Evolutionary conservation across 1,284 basidiomycete species (phyloP).

Genomic region (Melanopsichium pennsylvanicum): DNA sequence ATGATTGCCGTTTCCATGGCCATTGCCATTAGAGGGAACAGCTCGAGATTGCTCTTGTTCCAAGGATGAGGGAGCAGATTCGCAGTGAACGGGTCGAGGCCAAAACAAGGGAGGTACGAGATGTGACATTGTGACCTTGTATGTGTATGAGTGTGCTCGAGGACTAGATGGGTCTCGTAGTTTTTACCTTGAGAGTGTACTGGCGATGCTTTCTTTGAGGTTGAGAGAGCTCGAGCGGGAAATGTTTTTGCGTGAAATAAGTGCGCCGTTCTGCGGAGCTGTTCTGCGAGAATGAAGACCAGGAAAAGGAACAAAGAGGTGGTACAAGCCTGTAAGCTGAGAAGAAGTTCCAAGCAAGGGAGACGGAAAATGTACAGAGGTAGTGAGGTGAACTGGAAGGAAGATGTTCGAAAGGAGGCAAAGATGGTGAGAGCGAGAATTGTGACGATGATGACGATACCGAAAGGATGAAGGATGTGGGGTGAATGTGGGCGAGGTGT

Average conservation of each 20-base stretch:
- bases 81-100: constrained; percentile 45
- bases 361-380: too few relatives aligned
- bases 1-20: constrained; percentile 23
- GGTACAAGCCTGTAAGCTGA: not conserved
- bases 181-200: too few relatives aligned
- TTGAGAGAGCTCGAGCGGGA: too few relatives aligned
- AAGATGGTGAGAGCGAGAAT: not conserved
- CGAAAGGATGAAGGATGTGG: constrained; percentile 1
- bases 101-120: constrained; percentile 46
- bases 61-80: constrained; percentile 19
- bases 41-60: constrained; percentile 20
- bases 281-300: too few relatives aligned
- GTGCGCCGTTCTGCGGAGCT: too few relatives aligned
- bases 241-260: too few relatives aligned
- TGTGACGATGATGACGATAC: not conserved
- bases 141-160: not conserved
- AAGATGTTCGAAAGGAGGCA: not conserved
- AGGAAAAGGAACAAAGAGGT: not conserved
- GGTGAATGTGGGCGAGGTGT: not conserved
- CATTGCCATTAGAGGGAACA: constrained; percentile 6
- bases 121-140: constrained; percentile 34
- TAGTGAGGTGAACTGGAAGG: not conserved
- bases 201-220: too few relatives aligned
- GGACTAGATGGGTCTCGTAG: too few relatives aligned
- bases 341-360: too few relatives aligned